phyloP scores from a whole-genome alignment of 2,329 filamentous ascomycete genomes.

The Cryphonectria parasitica region DNA sequence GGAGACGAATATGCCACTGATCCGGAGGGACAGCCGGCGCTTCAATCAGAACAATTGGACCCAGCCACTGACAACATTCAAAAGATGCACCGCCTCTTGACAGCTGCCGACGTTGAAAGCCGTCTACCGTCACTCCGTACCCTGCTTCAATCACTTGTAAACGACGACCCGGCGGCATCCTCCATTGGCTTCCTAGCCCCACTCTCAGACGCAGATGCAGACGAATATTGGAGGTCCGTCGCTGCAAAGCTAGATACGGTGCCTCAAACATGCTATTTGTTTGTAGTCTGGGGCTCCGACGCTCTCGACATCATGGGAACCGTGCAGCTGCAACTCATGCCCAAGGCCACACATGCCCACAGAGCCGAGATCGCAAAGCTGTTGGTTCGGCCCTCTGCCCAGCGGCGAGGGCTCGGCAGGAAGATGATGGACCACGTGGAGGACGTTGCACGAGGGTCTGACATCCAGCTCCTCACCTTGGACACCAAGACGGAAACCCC shows the following conservation, averaged over 20 bases:
- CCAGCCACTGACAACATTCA: neutral
- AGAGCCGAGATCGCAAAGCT: constrained; percentile 37
- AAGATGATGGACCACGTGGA: constrained; percentile 35
- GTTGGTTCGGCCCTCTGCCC: constrained; percentile 33
- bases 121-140: constrained; percentile 32
- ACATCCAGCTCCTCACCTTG: constrained; percentile 33
- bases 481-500: constrained; percentile 36
- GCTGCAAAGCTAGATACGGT: constrained; percentile 16
- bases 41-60: neutral
- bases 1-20: neutral
- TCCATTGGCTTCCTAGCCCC: constrained; percentile 38
- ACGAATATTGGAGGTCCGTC: constrained; percentile 33
- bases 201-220: constrained; percentile 32
- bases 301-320: constrained; percentile 32
- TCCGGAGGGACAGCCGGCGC: neutral
- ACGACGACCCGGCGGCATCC: constrained; percentile 35
- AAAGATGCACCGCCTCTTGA: neutral
- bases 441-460: constrained; percentile 30
- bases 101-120: constrained; percentile 18
- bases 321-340: constrained; percentile 31
- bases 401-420: constrained; percentile 32
- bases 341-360: constrained; percentile 36
- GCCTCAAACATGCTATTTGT: constrained; percentile 23
- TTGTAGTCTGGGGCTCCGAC: constrained; percentile 27
- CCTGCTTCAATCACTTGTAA: constrained; percentile 36